These are phyloP conservation scores for Pseudohalonectria lignicola DNA, from an alignment of 2,329 filamentous ascomycete genomes.

Conservation along the genomic window DNA sequence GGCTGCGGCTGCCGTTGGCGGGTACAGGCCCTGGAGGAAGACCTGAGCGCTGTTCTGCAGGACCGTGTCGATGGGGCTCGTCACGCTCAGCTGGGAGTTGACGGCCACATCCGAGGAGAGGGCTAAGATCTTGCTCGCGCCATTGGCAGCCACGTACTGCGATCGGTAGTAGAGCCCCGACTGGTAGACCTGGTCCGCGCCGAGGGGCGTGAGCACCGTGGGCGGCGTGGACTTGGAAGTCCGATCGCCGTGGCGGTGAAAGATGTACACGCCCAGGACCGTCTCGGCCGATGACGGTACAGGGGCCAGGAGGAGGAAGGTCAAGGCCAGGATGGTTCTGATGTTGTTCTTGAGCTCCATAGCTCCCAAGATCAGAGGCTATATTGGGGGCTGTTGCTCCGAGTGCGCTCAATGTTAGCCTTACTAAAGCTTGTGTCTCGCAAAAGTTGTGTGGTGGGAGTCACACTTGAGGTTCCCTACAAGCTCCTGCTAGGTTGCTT, in stretches of 20 bases:
- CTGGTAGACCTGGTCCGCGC: conserved; percentile 62
- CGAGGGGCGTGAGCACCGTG: conserved; percentile 65
- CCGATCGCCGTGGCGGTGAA: conserved; percentile 82
- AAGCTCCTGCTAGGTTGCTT: too few species aligned
- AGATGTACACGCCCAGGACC: conserved; percentile 74
- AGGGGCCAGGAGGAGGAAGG: neutral
- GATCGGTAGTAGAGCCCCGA: conserved; percentile 66
- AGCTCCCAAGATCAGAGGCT: too few species aligned
- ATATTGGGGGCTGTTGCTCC: too few species aligned
- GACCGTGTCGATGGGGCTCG: conserved; percentile 63
- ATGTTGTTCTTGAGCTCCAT: neutral
- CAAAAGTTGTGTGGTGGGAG: too few species aligned
- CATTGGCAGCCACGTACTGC: conserved; percentile 58
- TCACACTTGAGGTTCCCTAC: too few species aligned
- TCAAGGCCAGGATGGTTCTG: too few species aligned
- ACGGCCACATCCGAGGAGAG: conserved; percentile 58
- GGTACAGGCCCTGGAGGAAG: conserved; percentile 82
- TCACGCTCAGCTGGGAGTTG: conserved; percentile 59
- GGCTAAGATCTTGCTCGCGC: conserved; percentile 49
- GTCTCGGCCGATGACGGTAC: conserved; percentile 41
- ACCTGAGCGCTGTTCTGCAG: conserved; percentile 69
- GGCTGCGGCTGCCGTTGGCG: conserved; percentile 51
- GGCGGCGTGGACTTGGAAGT: conserved; percentile 66
- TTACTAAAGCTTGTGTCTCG: too few species aligned
- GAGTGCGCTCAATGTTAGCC: too few species aligned